A percentile compares a stretch with the other conserved stretches of the same genome.
These are phyloP conservation scores for Gomphus sp. DNA, from an alignment of 1,284 basidiomycete species.

Conservation along the genomic window DNA sequence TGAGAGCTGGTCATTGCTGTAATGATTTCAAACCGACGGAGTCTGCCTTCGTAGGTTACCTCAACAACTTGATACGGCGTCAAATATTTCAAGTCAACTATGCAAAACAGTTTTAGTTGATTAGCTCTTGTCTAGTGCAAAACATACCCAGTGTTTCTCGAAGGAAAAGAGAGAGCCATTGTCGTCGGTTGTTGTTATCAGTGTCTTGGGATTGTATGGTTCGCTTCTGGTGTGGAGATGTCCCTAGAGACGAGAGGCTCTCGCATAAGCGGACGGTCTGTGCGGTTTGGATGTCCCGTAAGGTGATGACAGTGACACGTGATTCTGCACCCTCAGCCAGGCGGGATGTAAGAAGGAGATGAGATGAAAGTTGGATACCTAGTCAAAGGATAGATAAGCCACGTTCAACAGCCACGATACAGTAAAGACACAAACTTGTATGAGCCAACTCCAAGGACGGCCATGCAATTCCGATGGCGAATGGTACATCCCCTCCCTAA, in stretches of 20 bases:
- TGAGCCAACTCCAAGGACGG: slow-evolving; percentile 50
- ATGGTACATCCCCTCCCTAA: slow-evolving; percentile 17
- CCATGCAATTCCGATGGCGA: slow-evolving; percentile 63
- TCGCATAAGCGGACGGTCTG: slow-evolving; percentile 43
- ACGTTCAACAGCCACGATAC: slow-evolving; percentile 4
- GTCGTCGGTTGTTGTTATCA: slow-evolving; percentile 34
- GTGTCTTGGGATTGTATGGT: slow-evolving; percentile 12
- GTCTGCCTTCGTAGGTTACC: slow-evolving; percentile 52
- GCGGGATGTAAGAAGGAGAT: slow-evolving; percentile 50
- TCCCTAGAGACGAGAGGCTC: slow-evolving; percentile 14
- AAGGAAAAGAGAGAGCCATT: slow-evolving; percentile 61
- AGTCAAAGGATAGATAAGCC: slow-evolving; percentile 12
- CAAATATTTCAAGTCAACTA: slow-evolving; percentile 71
- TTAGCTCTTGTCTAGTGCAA: background rate
- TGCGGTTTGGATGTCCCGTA: slow-evolving; percentile 41
- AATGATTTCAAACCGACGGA: slow-evolving; percentile 44
- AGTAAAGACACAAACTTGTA: slow-evolving; percentile 36
- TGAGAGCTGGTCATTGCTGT: slow-evolving; percentile 26
- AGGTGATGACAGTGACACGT: slow-evolving; percentile 40
- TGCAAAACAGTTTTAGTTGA: slow-evolving; percentile 2
- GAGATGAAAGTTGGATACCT: slow-evolving; percentile 48
- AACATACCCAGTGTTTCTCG: slow-evolving; percentile 52
- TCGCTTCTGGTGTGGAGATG: slow-evolving; percentile 2
- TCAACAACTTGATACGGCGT: slow-evolving; percentile 54
- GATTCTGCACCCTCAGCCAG: slow-evolving; percentile 38